phyloP scores from a whole-genome alignment of 2,329 filamentous ascomycete species.

The Achaetomium macrosporum region DNA sequence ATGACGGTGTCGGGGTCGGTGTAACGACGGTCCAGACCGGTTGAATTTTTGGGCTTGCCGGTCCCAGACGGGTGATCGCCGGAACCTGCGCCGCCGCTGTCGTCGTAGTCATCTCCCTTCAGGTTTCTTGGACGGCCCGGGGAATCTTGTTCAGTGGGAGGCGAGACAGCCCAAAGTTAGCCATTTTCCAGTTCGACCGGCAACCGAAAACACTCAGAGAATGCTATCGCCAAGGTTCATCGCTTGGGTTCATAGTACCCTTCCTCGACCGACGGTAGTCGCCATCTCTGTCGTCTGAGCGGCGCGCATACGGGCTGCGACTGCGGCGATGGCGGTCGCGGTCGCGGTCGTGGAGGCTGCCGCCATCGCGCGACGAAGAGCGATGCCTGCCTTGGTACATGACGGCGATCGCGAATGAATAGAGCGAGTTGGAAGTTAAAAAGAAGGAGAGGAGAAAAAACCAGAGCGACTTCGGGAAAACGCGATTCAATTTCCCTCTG shows the following conservation, averaged over 20 bases:
- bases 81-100: constrained; percentile 2
- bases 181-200: constrained; percentile 17
- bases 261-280: constrained; percentile 44
- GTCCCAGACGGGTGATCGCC: constrained; percentile 1
- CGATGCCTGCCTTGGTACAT: constrained; percentile 41
- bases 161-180: constrained; percentile 22
- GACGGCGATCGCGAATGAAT: constrained; percentile 14
- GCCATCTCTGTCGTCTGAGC: constrained; percentile 28
- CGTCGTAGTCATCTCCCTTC: constrained; percentile 24
- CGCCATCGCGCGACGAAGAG: constrained; percentile 27
- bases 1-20: background rate
- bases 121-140: constrained; percentile 19
- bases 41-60: background rate
- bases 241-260: constrained; percentile 29
- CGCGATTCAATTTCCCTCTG: background rate
- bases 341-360: constrained; percentile 29
- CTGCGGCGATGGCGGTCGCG: constrained; percentile 27
- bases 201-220: constrained; percentile 12
- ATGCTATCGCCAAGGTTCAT: constrained; percentile 14
- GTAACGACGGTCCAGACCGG: background rate
- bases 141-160: constrained; percentile 17
- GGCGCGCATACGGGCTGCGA: constrained; percentile 21
- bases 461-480: background rate
- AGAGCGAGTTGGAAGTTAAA: background rate
- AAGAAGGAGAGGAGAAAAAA: constrained; percentile 16